These are phyloP conservation scores for Cercospora canescens DNA, from an alignment of 2,329 filamentous ascomycete species.

Conservation along the genomic window DNA sequence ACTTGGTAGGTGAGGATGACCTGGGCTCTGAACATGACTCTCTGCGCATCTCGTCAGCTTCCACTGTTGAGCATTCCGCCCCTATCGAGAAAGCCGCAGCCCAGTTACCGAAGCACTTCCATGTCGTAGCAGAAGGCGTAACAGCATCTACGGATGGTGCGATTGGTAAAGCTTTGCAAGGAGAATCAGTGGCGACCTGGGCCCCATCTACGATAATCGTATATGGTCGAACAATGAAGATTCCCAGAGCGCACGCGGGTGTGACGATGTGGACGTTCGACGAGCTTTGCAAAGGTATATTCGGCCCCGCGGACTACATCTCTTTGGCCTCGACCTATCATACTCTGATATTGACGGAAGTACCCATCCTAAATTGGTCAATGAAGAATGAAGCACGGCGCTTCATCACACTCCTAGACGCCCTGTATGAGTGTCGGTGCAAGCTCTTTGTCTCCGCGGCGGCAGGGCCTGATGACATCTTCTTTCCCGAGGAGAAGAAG, in stretches of 20 bases:
- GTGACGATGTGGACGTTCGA: slow-evolving; percentile 66
- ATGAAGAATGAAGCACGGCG: slow-evolving; percentile 80
- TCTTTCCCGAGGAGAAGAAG: slow-evolving; percentile 64
- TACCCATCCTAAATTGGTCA: slow-evolving; percentile 65
- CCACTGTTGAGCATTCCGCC: slow-evolving; percentile 1
- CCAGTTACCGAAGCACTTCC: slow-evolving; percentile 24
- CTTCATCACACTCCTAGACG: slow-evolving; percentile 70
- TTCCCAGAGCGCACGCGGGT: slow-evolving; percentile 60
- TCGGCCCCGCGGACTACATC: slow-evolving; percentile 81
- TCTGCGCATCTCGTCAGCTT: neutral
- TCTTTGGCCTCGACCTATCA: slow-evolving; percentile 78
- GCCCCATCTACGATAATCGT: slow-evolving; percentile 48
- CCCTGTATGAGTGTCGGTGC: slow-evolving; percentile 78
- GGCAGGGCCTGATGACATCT: slow-evolving; percentile 69
- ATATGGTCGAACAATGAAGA: slow-evolving; percentile 64
- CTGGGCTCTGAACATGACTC: slow-evolving; percentile 20
- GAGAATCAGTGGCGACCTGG: slow-evolving; percentile 39
- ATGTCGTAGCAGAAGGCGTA: slow-evolving; percentile 6
- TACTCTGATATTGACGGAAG: slow-evolving; percentile 70
- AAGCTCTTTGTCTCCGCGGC: slow-evolving; percentile 70
- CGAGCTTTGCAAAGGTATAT: slow-evolving; percentile 63
- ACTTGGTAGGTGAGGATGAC: slow-evolving; percentile 17
- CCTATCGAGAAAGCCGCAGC: neutral
- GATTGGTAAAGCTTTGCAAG: slow-evolving; percentile 18
- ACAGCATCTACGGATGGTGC: slow-evolving; percentile 20